phyloP scores from a whole-genome alignment of 306 rosid species.

The Mucuna pruriens region DNA sequence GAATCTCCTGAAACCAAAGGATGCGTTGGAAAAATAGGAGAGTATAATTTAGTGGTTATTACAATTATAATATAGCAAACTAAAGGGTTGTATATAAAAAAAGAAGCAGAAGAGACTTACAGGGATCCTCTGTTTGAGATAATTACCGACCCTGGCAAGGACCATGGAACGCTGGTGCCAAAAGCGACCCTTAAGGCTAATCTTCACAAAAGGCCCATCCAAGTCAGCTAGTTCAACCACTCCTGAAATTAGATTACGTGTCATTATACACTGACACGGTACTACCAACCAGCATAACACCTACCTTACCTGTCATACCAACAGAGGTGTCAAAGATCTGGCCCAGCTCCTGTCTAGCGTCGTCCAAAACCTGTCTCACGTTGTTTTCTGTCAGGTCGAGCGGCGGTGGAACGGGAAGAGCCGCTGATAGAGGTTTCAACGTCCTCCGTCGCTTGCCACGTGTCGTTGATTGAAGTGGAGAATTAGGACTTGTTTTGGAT shows the following conservation, averaged over 20 bases:
- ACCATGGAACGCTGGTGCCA: constrained; percentile 88
- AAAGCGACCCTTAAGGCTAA: constrained; percentile 87
- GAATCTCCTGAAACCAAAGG: constrained; percentile 67
- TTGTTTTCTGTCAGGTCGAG: constrained; percentile 85
- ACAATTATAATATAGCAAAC: too few relatives aligned
- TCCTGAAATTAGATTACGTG: constrained; percentile 53
- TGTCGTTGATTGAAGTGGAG: background rate
- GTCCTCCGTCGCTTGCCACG: background rate
- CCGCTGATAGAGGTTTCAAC: constrained; percentile 49
- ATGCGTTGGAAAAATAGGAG: too few relatives aligned
- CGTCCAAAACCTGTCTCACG: constrained; percentile 61
- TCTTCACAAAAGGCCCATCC: constrained; percentile 89
- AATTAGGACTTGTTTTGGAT: background rate
- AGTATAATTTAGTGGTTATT: too few relatives aligned
- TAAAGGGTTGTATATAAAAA: too few relatives aligned
- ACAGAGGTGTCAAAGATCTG: constrained; percentile 83
- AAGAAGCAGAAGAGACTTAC: constrained; percentile 51
- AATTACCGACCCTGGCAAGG: constrained; percentile 77
- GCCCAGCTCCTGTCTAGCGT: constrained; percentile 74
- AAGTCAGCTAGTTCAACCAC: constrained; percentile 74
- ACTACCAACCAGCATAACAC: background rate
- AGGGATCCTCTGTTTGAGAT: constrained; percentile 88
- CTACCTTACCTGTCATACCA: constrained; percentile 75
- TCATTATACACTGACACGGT: too few relatives aligned
- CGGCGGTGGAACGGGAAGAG: constrained; percentile 55